Evolutionary conservation across 306 rosid species (phyloP).

Genomic region (Vicia villosa): DNA sequence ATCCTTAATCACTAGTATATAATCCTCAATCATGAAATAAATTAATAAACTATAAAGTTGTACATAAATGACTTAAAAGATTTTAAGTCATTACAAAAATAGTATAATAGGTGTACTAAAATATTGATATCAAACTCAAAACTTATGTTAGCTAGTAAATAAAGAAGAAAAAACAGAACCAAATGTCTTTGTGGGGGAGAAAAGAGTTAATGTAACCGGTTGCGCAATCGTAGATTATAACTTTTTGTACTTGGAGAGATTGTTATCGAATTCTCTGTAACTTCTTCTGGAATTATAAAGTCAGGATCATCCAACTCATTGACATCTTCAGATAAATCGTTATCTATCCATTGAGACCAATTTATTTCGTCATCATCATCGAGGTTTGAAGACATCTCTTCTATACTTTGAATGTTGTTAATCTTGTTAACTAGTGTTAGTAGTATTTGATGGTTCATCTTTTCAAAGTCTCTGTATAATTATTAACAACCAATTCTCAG

Average conservation of each 20-base stretch:
- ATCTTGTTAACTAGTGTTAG: constrained; percentile 54
- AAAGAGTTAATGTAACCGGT: constrained; percentile 21
- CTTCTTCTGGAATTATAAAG: constrained; percentile 53
- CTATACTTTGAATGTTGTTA: constrained; percentile 46
- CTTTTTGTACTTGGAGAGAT: constrained; percentile 37
- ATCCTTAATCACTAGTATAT: background rate
- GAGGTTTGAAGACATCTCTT: constrained; percentile 39
- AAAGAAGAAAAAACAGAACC: no score
- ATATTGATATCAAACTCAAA: no score
- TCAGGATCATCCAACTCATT: constrained; percentile 68
- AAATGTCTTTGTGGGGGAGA: background rate
- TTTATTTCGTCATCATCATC: constrained; percentile 43
- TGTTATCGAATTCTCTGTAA: constrained; percentile 55
- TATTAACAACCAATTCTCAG: background rate
- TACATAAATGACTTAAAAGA: background rate
- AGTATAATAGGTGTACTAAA: background rate
- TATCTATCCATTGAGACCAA: constrained; percentile 68
- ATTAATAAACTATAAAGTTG: background rate
- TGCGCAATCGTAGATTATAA: constrained; percentile 62
- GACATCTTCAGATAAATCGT: constrained; percentile 64
- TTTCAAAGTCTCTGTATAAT: constrained; percentile 66
- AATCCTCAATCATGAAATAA: background rate
- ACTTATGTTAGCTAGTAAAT: no score
- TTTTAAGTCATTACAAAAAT: constrained; percentile 21
- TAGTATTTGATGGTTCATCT: constrained; percentile 64